Evolutionary conservation across 192 early-diverging fungal genomes (phyloP), one percentile per base, ranked within the genome.

Genomic region (Ambispora gerdemannii): DNA sequence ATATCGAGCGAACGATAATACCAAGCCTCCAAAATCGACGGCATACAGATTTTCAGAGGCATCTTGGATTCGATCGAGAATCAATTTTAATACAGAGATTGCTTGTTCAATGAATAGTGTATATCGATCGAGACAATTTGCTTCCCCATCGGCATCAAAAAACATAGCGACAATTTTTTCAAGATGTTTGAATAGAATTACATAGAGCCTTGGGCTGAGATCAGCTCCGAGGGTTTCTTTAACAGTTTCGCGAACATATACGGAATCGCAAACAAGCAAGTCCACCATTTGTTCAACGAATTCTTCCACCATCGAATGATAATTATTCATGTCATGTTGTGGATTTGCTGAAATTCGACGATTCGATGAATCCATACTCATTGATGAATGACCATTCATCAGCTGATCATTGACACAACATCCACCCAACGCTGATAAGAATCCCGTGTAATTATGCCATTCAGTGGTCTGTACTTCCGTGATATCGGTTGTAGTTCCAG

Each of bases 391-490:
- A 22, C 19, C 49, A 66, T 33, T 66, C 30, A 36, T 6, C 28
- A 20, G 67, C 17, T 43, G 53, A 0, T 55, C 78, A 60, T 70
- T 74, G 8, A 88, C 71, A 52, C 89, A 92, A n/a, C 84, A 82
- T 1, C 91, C 92, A 49, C 90, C 92, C 17, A 92, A 71, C 17
- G 92, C 88, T 43, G 89, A 90, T 24, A 93, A 79, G 71, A 93
- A 95, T 1, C 92, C 90, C 4, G 90, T 91, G 73, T 91, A 92
- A 64, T 93, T 91, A 59, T 84, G 80, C 90, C 93, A 92, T 52
- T 93, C 89, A 7, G 86, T 74, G 15, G 75, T 75, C 3, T 67
- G 73, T 3, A 43, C 38, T 19, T 28, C 63, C 6, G 67, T 60
- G 25, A 63, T 76, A 53, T 71, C 53, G 11, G 68, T 22, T 22